Base-by-base conservation (phyloP, 2,329 filamentous ascomycete genomes). In the Geosmithia putterillii region DNA sequence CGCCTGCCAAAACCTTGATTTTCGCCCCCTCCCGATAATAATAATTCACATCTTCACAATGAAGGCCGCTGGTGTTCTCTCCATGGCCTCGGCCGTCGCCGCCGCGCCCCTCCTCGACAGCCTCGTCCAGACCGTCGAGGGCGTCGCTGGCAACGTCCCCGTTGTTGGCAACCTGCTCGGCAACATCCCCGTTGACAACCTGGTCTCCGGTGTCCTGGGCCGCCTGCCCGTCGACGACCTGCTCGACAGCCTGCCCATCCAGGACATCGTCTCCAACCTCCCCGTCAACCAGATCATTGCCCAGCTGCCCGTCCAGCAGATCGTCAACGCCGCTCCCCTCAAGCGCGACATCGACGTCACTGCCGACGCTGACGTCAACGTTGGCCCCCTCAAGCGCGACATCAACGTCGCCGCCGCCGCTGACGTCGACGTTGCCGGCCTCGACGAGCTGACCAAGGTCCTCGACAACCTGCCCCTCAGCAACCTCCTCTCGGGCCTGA, bases 31-130 rank as follows among this genome's bases (percentile, higher is more conserved):
- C n/a, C n/a, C 28, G 17, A 36, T 37, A 40, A 25, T 40, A n/a
- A 15, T 20, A 19, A 34, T 37, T 41, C 19, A 41, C 7, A 35
- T 23, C 28, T 21, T 44, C 44, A 48, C 28, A 15, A 48, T 46
- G 46, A 46, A 46, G 44, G 35, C 43, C 37, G 23, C 42, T 40
- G 41, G 39, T 37, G 40, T 46, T 40, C 41, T 46, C 46, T 48
- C 46, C 40, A 21, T 48, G 28, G 46, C 46, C 21, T 25, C 40
- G 44, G 40, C 44, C 18, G 46, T 44, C 37, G 34, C 45, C 19
- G 46, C 46, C 34, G 46, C 46, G 19, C 46, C 46, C 22, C 38
- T 48, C 44, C 35, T 41, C 21, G 45, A 17, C 36, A 23, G 40
- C 22, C 28, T 44, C 43, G 8, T 35, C 42, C 28, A 20, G 22